Conservation (phyloP, 768 basidiomycete genomes). For the Termitomyces sp. region DNA sequence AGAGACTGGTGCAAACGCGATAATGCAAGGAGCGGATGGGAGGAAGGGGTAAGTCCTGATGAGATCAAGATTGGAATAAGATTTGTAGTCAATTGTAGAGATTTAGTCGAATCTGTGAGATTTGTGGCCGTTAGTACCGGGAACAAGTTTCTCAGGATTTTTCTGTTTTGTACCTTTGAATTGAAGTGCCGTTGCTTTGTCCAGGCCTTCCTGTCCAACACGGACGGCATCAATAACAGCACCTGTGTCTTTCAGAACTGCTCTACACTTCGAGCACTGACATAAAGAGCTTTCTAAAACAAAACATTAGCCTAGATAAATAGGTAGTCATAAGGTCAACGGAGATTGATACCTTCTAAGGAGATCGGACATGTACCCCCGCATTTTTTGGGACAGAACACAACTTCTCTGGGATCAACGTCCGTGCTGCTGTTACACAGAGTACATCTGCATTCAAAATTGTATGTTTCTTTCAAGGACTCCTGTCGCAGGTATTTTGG, state of each 20-base stretch:
- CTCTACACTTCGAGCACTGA: conserved; percentile 52
- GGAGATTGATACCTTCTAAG: conserved; percentile 41
- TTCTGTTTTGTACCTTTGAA: conserved; percentile 36
- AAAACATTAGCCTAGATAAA: neutral
- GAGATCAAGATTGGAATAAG: conserved; percentile 61
- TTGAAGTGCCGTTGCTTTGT: conserved; percentile 65
- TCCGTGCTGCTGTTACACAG: conserved; percentile 37
- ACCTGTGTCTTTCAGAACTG: conserved; percentile 41
- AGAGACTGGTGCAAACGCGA: conserved; percentile 68
- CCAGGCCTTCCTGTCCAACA: conserved; percentile 68
- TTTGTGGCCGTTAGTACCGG: neutral
- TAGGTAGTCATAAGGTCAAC: neutral
- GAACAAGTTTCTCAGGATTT: too few relatives aligned
- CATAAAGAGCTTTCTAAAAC: conserved; percentile 40
- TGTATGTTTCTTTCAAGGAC: conserved; percentile 66
- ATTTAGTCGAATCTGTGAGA: conserved; percentile 48
- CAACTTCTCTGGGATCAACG: conserved; percentile 61
- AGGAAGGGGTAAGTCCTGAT: conserved; percentile 53
- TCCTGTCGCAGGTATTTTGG: conserved; percentile 50
- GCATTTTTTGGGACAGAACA: conserved; percentile 67
- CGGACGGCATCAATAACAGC: conserved; percentile 58
- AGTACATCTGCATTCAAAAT: conserved; percentile 67
- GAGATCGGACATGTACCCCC: conserved; percentile 60
- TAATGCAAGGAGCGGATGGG: conserved; percentile 76
- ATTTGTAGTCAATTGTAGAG: conserved; percentile 55